phyloP scores from a whole-genome alignment of 2,329 filamentous ascomycete genomes.

The Fusarium sp. region DNA sequence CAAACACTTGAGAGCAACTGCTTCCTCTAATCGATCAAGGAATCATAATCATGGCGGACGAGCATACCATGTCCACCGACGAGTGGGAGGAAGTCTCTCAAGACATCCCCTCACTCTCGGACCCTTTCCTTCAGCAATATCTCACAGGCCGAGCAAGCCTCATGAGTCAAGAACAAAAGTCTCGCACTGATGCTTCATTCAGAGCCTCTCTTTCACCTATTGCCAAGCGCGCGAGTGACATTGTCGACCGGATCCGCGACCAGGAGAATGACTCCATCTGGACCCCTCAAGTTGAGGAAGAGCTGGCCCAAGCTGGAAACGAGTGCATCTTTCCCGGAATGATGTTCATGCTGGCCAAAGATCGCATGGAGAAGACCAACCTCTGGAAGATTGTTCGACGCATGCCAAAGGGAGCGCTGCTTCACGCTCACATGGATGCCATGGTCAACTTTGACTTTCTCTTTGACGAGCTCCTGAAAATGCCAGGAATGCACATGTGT shows the following conservation, averaged over 20 bases:
- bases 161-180: constrained; percentile 80
- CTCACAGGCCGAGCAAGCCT: constrained; percentile 77
- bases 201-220: constrained; percentile 79
- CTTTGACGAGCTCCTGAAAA: constrained; percentile 73
- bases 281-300: constrained; percentile 77
- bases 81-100: constrained; percentile 66
- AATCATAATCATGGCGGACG: constrained; percentile 47
- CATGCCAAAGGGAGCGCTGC: constrained; percentile 87
- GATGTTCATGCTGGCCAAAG: constrained; percentile 89
- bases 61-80: constrained; percentile 55
- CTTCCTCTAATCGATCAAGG: background rate
- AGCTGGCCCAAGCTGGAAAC: constrained; percentile 67
- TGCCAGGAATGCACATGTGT: constrained; percentile 78
- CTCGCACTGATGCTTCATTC: constrained; percentile 78
- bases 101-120: constrained; percentile 65
- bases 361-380: constrained; percentile 83
- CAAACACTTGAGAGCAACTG: background rate
- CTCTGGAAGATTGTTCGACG: constrained; percentile 84
- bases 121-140: constrained; percentile 85
- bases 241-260: constrained; percentile 80
- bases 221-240: constrained; percentile 77
- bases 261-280: constrained; percentile 80
- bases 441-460: constrained; percentile 90
- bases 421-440: constrained; percentile 90
- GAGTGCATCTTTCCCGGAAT: constrained; percentile 83